Conservation (phyloP, 2,329 filamentous ascomycete genomes). For the Alternaria alternata region DNA sequence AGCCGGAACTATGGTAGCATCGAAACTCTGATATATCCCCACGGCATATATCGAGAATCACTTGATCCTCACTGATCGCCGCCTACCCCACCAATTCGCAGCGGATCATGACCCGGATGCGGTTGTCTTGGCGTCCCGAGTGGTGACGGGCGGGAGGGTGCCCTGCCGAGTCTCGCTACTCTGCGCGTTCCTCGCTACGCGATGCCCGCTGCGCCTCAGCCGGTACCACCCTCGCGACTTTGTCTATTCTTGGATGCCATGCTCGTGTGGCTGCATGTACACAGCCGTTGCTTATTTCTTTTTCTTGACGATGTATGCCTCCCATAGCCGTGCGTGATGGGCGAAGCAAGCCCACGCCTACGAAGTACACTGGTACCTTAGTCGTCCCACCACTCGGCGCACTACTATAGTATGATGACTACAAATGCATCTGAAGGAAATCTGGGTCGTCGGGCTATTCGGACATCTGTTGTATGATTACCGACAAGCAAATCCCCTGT, state of each 20-base stretch:
- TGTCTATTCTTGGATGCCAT: not conserved
- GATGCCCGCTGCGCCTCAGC: not conserved
- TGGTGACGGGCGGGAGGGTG: no score
- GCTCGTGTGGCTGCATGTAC: not conserved
- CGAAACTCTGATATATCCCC: no score
- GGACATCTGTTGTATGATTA: not conserved
- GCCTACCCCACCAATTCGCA: no score
- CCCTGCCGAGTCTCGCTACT: not conserved
- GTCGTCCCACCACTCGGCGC: not conserved
- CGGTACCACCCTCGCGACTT: not conserved
- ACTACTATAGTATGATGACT: not conserved
- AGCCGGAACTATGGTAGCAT: no score
- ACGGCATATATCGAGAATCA: no score
- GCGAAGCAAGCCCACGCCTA: not conserved
- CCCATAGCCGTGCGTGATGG: no score
- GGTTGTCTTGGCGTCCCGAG: no score
- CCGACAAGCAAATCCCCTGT: not conserved
- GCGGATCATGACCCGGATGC: no score
- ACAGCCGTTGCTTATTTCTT: not conserved
- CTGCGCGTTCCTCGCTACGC: not conserved
- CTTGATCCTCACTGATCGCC: no score
- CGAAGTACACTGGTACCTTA: not conserved
- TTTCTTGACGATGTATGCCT: not conserved
- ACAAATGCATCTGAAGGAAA: not conserved
- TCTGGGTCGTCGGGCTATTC: fast-evolving